Percentiles rank a stretch among this genome's conserved stretches.
Evolutionary conservation across 441 rosid genomes (phyloP).

Genomic region (Brassica hybrid): DNA sequence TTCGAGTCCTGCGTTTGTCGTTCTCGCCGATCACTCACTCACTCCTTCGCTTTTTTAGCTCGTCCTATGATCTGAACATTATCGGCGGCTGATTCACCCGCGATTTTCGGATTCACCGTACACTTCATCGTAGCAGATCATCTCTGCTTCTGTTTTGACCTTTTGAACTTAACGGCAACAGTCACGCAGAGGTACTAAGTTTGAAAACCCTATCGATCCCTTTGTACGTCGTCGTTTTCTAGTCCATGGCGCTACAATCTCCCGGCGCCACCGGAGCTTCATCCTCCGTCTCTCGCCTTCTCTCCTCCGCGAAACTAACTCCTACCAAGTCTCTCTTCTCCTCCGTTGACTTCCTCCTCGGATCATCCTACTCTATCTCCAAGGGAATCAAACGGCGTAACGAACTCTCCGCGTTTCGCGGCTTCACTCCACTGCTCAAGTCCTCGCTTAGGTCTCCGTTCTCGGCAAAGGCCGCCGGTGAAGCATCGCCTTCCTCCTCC

Average conservation of each 20-base stretch:
- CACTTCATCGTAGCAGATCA: slow-evolving; percentile 2
- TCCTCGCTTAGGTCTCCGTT: slow-evolving; percentile 36
- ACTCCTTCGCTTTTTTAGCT: background rate
- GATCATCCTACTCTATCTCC: background rate
- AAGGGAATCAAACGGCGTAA: slow-evolving; percentile 51
- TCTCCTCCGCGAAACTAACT: slow-evolving; percentile 46
- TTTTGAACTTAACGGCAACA: slow-evolving; percentile 36
- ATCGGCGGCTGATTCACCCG: background rate
- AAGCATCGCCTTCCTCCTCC: slow-evolving; percentile 36
- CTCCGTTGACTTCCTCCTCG: slow-evolving; percentile 68
- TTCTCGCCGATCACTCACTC: slow-evolving; percentile 18
- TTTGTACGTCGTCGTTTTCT: too few relatives aligned
- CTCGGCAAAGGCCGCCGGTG: slow-evolving; percentile 34
- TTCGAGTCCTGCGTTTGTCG: slow-evolving; percentile 25
- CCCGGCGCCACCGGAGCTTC: slow-evolving; percentile 40
- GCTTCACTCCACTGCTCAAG: slow-evolving; percentile 40
- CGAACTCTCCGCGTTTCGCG: slow-evolving; percentile 48
- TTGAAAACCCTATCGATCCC: slow-evolving; percentile 5
- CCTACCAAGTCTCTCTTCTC: slow-evolving; percentile 46
- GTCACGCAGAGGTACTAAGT: background rate
- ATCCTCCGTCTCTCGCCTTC: slow-evolving; percentile 61
- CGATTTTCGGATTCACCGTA: slow-evolving; percentile 25
- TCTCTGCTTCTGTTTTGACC: slow-evolving; percentile 21
- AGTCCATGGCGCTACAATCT: slow-evolving; percentile 42
- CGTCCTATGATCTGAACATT: too few relatives aligned